phyloP scores from a whole-genome alignment of 192 early-diverging fungal species.

The Podila horticola region DNA sequence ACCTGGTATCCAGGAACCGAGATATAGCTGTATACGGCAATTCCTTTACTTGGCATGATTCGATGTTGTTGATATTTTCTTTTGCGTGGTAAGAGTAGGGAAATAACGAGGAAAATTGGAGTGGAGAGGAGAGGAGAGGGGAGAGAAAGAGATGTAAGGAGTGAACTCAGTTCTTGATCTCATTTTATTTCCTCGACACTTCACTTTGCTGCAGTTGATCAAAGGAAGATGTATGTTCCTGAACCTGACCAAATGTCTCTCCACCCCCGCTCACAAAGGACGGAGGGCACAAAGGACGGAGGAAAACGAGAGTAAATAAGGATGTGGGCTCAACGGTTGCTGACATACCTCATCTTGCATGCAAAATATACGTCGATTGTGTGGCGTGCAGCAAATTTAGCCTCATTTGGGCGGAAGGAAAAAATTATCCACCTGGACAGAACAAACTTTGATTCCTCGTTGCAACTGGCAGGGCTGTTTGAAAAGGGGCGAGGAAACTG shows the following conservation, averaged over 20 bases:
- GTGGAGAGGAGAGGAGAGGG: neutral
- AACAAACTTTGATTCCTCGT: neutral
- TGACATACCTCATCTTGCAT: too few species aligned
- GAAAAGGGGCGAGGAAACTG: too few species aligned
- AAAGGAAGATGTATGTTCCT: conserved; percentile 4
- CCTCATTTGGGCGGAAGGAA: neutral
- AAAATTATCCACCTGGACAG: neutral
- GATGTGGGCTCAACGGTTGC: too few species aligned
- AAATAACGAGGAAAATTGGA: neutral
- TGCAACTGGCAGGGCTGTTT: neutral
- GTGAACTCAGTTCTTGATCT: neutral
- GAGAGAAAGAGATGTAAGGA: neutral
- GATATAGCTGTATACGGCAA: conserved; percentile 27
- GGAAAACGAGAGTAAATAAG: too few species aligned
- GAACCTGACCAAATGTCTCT: neutral
- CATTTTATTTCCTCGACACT: neutral
- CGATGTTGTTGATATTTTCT: neutral
- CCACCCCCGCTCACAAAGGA: neutral
- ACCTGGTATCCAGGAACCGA: conserved; percentile 25
- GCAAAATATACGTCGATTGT: too few species aligned
- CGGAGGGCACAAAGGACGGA: too few species aligned
- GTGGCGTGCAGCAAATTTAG: too few species aligned
- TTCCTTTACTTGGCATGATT: conserved; percentile 37
- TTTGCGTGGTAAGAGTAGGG: neutral
- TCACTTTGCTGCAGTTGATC: neutral